Base-by-base conservation (phyloP, 2,329 filamentous ascomycete genomes). In the Pestalotiopsis sp. region DNA sequence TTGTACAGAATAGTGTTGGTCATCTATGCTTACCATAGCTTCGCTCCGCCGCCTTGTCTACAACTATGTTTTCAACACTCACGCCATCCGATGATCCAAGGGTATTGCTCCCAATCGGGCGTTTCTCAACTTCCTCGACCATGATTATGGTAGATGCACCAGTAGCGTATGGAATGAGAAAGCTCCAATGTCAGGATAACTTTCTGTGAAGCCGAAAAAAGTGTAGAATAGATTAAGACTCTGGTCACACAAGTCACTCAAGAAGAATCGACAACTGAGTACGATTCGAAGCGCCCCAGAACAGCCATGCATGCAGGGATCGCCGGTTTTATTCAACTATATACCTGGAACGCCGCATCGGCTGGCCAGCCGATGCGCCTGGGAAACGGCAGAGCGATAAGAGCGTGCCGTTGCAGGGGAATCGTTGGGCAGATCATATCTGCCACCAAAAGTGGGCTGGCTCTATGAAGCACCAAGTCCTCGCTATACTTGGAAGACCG, bases 41-140 rank as follows among this genome's bases (percentile, higher is more conserved):
- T 39, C 27, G 52, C 25, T 66, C 64, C 17, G 64, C 23, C 49
- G n/a, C 27, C 49, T 66, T 66, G 12, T 66, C 64, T 38, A 58
- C 64, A 13, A 66, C 27, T 31, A 58, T 66, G 20, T 64, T 39
- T 49, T 39, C 39, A 17, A 52, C 17, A 45, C 64, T 52, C 13
- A 39, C 25, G 14, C 17, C 25, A 12, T 66, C 64, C 45, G 49
- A 57, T 4, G 49, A 45, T 3, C 41, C 45, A 9, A 20, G 64
- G 49, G 49, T 13, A n/a, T 27, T 23, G 27, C 20, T 36, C 3
- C 49, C 64, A 5, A 39, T 20, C 4, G n/a, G 27, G 11, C 27
- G 27, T 36, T 62, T 62, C 3, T 20, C 59, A 3, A 14, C 59
- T 11, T 62, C 38, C 17, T 36, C 59, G 1, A 14, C 14, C 59